Evolutionary conservation across 2,329 filamentous ascomycete genomes (phyloP).

Genomic region (Aspergillus persii): DNA sequence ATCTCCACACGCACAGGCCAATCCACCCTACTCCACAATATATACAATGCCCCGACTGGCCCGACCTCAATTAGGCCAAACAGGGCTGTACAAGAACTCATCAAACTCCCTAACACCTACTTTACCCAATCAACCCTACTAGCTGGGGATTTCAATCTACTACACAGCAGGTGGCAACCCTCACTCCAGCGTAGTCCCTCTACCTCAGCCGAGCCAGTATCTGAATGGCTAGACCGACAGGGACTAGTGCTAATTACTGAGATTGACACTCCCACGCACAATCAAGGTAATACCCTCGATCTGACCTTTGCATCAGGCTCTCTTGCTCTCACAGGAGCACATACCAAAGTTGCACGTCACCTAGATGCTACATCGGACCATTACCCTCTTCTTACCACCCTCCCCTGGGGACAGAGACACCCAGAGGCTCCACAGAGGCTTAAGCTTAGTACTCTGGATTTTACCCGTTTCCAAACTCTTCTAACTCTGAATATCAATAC

Average conservation of each 20-base stretch:
- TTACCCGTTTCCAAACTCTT: no score
- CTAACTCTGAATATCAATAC: background rate
- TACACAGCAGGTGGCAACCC: background rate
- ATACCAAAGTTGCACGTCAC: background rate
- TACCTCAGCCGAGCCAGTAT: background rate
- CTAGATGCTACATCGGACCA: slow-evolving; percentile 1
- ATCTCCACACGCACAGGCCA: no score
- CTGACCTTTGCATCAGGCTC: background rate
- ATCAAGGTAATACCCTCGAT: background rate
- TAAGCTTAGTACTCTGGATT: no score
- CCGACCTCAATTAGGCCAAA: no score
- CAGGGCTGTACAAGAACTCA: no score
- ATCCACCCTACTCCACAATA: no score
- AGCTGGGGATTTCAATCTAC: background rate
- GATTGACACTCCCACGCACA: background rate
- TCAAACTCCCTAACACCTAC: no score
- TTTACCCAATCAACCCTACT: background rate
- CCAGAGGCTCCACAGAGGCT: no score
- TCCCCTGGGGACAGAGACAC: no score
- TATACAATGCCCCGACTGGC: no score
- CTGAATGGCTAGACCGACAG: background rate
- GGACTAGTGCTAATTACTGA: background rate
- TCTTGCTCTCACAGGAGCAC: background rate
- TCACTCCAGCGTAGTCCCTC: background rate
- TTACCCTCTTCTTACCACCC: background rate